phyloP scores from a whole-genome alignment of 208 protist genomes.

The Acanthamoeba culbertsoni region DNA sequence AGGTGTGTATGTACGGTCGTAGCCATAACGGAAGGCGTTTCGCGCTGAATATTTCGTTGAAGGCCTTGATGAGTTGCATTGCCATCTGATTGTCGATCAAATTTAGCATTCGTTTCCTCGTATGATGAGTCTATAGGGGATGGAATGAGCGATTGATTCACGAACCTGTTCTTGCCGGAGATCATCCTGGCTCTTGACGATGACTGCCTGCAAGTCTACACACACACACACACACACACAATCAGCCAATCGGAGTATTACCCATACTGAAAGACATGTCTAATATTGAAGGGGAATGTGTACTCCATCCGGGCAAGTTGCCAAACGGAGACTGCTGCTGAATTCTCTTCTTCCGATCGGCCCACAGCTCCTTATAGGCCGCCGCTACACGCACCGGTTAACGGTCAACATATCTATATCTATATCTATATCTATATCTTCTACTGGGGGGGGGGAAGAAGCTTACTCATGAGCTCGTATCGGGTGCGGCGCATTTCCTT shows the following conservation, averaged over 20 bases:
- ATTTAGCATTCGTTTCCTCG: neutral
- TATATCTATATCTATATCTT: too few relatives aligned
- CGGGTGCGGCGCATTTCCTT: neutral
- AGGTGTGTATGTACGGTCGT: conserved; percentile 29
- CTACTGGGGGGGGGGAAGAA: too few relatives aligned
- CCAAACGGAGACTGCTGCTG: conserved; percentile 4
- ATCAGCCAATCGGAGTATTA: neutral
- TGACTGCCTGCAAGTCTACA: neutral
- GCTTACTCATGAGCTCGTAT: neutral
- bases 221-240: neutral
- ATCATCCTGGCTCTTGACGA: conserved; percentile 54
- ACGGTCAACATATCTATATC: too few relatives aligned
- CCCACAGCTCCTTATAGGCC: conserved; percentile 52
- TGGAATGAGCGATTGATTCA: neutral
- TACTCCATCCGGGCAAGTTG: conserved; percentile 30
- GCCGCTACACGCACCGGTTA: neutral
- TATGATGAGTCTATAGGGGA: neutral
- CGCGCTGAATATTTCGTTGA: conserved; percentile 8
- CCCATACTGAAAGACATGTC: too few relatives aligned
- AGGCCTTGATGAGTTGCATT: conserved; percentile 51
- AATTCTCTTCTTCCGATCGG: conserved; percentile 37
- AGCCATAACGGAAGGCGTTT: conserved; percentile 28
- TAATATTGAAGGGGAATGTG: neutral
- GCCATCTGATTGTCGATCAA: neutral
- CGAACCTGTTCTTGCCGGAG: conserved; percentile 47